phyloP scores from a whole-genome alignment of 192 early-diverging fungal genomes.

The Backusella liffmaniae region DNA sequence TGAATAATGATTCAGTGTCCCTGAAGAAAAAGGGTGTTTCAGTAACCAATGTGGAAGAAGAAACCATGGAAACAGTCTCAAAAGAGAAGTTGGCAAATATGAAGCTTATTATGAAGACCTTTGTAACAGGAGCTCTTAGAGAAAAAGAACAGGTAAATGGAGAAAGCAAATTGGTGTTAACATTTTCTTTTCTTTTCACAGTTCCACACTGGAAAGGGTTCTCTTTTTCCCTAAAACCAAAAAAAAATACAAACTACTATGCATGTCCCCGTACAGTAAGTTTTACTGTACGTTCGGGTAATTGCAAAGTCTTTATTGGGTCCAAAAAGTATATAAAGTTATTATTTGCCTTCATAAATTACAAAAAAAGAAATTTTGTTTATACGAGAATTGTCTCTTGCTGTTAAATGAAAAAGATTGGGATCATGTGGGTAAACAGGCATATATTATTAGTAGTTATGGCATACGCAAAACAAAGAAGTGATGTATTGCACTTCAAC shows the following conservation, averaged over 20 bases:
- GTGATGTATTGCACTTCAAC: neutral
- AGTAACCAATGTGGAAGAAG: neutral
- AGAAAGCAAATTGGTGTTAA: neutral
- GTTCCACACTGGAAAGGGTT: neutral
- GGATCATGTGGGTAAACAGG: neutral
- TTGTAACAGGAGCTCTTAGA: slow-evolving; percentile 26
- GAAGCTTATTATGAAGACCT: slow-evolving; percentile 33
- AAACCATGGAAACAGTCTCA: slow-evolving; percentile 15
- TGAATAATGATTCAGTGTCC: neutral
- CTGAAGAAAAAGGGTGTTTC: neutral
- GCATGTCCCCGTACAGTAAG: slow-evolving; percentile 16
- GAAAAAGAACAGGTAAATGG: slow-evolving; percentile 32
- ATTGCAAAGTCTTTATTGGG: slow-evolving; percentile 15
- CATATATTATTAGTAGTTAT: slow-evolving; percentile 14
- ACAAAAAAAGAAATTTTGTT: slow-evolving; percentile 4
- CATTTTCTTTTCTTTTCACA: neutral
- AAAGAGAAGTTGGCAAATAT: slow-evolving; percentile 24
- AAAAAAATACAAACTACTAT: slow-evolving; percentile 5
- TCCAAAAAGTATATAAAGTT: slow-evolving; percentile 14
- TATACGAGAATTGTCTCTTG: slow-evolving; percentile 4
- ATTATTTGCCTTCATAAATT: slow-evolving; percentile 3
- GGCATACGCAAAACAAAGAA: neutral
- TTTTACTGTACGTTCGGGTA: slow-evolving; percentile 12
- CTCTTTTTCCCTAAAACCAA: neutral
- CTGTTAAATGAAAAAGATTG: neutral